Percentiles rank a stretch among this genome's conserved stretches.
These are phyloP conservation scores for Magnusiomyces sp. DNA, from an alignment of 1,139 yeast species.

Conservation along the genomic window DNA sequence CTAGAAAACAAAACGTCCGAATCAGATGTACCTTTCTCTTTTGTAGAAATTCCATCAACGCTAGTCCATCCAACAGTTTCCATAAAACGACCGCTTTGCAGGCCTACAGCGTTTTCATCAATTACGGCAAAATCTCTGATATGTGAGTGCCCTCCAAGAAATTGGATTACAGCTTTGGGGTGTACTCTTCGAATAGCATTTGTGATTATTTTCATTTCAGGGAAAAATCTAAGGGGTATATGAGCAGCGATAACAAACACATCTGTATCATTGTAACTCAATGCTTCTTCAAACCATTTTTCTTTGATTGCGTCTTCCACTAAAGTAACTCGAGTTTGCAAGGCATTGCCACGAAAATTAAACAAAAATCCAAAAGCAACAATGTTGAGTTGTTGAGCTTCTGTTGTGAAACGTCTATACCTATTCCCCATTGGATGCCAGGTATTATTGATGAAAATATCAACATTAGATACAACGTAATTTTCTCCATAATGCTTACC, in stretches of 20 bases:
- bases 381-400: slow-evolving; percentile 42
- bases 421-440: slow-evolving; percentile 62
- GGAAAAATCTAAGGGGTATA: slow-evolving; percentile 61
- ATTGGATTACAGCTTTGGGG: slow-evolving; percentile 63
- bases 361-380: slow-evolving; percentile 75
- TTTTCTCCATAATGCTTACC: slow-evolving; percentile 52
- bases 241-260: slow-evolving; percentile 69
- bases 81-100: slow-evolving; percentile 87
- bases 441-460: slow-evolving; percentile 37
- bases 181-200: slow-evolving; percentile 45
- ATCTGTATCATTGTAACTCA: slow-evolving; percentile 47
- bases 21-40: neutral
- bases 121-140: slow-evolving; percentile 70
- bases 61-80: slow-evolving; percentile 90
- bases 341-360: slow-evolving; percentile 58
- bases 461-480: slow-evolving; percentile 79
- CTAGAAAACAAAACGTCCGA: slow-evolving; percentile 37
- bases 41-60: slow-evolving; percentile 34
- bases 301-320: slow-evolving; percentile 48
- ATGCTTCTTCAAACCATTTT: slow-evolving; percentile 55
- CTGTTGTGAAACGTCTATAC: slow-evolving; percentile 58
- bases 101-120: slow-evolving; percentile 61
- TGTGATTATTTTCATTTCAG: slow-evolving; percentile 46
- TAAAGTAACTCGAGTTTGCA: slow-evolving; percentile 55
- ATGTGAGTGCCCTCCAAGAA: slow-evolving; percentile 94